These are phyloP conservation scores for barley (Hordeum vulgare) DNA, from an alignment of 176 grass and related monocot species.

Conservation along the genomic window MorexV3_pseudomolecules_assembly NC_058518.1:191429877-191430376, in stretches of 20 bases:
- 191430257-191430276: constrained; percentile 9
- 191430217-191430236: neutral
- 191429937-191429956: no score
- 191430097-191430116: constrained; percentile 35
- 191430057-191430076: constrained; percentile 41
- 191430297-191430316: constrained; percentile 13
- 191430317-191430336: constrained; percentile 9
- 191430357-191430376: constrained; percentile 10
- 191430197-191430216: neutral
- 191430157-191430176: constrained; percentile 33
- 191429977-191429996: constrained; percentile 21
- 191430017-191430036: constrained; percentile 38
- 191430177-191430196: constrained; percentile 33
- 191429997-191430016: constrained; percentile 51
- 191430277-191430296: constrained; percentile 16
- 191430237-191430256: constrained; percentile 9
- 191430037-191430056: constrained; percentile 33
- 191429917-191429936: no score
- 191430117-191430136: constrained; percentile 45
- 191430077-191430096: constrained; percentile 37
- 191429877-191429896: neutral
- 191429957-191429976: neutral
- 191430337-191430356: constrained; percentile 17
- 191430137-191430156: constrained; percentile 34
- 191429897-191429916: no score